Evolutionary conservation across 441 rosid genomes (phyloP), one percentile per base, ranked within the genome.

Genomic region (Hura crepitans): DNA sequence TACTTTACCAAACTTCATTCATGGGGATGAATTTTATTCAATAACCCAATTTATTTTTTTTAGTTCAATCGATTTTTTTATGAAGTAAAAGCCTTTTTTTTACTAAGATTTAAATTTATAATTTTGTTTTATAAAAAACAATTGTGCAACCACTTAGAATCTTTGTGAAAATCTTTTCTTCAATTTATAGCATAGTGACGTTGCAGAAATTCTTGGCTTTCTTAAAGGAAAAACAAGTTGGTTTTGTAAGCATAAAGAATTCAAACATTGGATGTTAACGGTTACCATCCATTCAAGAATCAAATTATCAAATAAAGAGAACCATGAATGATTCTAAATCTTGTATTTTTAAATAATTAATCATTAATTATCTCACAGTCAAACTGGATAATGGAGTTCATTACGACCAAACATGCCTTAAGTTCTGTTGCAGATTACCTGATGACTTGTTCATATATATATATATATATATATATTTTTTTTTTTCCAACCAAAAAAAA

Each of bases 301-400:
- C 62, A 58, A 58, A 56, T 25, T 30, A 58, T 58, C 62, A 58
- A 58, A 56, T 25, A 56, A 27, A 58, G 28, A 28, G 9, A 42
- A 42, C 22, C 62, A n/a, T 28, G 17, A 57, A 14, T 27, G 9
- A 57, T n/a, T n/a, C n/a, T n/a, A n/a, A n/a, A n/a, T n/a, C 28
- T 57, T 10, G 3, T 27, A 28, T 28, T 28, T 27, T 57, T 3
- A 28, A 27, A 10, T 14, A 6, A 50, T 5, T n/a, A 50, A 50
- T 4, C 10, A 50, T 6, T 50, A 23, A 42, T 23, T 3, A 13
- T 54, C 27, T 54, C 31, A 11, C 14, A 56, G 28, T 56, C 28
- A 28, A 56, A 56, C 15, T 37, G 13, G 61, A 56, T 56, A 56
- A 27, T 56, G 14, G 28, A 56, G 37, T 56, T 56, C 13, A 42